A percentile compares a stretch with the other conserved stretches of the same genome.
These are phyloP conservation scores for Aspergillus nanangensis DNA, from an alignment of 495 filamentous ascomycete genomes.

Conservation along the genomic window DNA sequence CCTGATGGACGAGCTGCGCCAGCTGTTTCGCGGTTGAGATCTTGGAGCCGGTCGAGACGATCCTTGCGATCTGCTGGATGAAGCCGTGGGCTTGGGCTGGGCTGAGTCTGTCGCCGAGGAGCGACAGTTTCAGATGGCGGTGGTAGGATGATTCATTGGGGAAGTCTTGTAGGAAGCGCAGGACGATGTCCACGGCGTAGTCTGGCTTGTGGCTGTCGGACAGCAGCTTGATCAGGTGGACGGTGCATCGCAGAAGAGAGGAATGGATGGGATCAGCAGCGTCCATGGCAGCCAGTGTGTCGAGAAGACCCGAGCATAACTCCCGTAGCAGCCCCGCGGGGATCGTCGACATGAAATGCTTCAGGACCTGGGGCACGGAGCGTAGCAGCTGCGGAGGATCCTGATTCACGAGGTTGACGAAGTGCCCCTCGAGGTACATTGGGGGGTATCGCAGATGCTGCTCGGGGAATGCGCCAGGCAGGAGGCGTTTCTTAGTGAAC, in stretches of 20 bases:
- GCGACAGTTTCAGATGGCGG: not conserved
- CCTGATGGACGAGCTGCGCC: not conserved
- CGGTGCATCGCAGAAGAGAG: not conserved
- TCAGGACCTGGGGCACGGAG: not conserved
- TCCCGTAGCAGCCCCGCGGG: not conserved
- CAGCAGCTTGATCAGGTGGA: not conserved
- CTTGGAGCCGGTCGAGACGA: not conserved
- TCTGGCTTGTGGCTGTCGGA: not conserved
- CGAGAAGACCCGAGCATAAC: not conserved
- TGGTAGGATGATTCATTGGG: slow-evolving; percentile 1
- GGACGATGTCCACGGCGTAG: not conserved
- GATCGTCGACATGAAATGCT: not conserved
- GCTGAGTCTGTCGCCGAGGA: not conserved
- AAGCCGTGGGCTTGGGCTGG: not conserved
- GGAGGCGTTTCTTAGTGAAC: not conserved
- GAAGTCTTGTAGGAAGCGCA: not conserved
- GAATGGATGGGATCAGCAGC: not conserved
- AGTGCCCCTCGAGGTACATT: not conserved
- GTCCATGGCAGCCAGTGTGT: not conserved
- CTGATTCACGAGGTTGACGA: not conserved
- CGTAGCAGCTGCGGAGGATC: not conserved
- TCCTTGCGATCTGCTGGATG: not conserved
- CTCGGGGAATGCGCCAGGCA: not conserved
- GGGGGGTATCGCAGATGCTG: not conserved
- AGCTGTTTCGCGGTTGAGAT: not conserved